These are phyloP conservation scores for Clitoria ternatea DNA, from an alignment of 306 rosid genomes.

Conservation along the genomic window DNA sequence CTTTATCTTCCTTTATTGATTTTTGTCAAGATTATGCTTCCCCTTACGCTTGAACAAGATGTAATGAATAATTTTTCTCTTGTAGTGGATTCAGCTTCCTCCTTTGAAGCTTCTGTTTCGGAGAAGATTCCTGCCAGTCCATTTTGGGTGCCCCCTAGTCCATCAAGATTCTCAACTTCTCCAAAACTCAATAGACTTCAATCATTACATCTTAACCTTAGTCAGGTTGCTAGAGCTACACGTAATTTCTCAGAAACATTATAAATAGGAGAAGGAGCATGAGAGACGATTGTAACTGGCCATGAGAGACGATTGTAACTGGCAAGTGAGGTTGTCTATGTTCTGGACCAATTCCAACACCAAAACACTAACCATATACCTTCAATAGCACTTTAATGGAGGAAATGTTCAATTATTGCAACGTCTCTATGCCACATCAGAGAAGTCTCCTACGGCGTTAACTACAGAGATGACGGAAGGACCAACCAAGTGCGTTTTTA, in stretches of 20 bases:
- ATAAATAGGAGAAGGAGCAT: conserved; percentile 84
- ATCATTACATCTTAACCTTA: conserved; percentile 68
- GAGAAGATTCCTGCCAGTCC: conserved; percentile 76
- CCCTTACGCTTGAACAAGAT: conserved; percentile 15
- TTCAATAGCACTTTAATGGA: too few species aligned
- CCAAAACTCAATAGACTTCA: conserved; percentile 74
- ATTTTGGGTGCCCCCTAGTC: conserved; percentile 78
- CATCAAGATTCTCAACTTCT: conserved; percentile 66
- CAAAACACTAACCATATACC: too few species aligned
- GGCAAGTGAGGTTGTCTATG: too few species aligned
- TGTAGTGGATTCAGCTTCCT: conserved; percentile 62
- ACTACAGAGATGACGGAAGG: too few species aligned
- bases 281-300: too few species aligned
- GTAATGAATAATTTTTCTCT: conserved; percentile 26
- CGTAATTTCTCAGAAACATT: conserved; percentile 73
- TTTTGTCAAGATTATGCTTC: conserved; percentile 3
- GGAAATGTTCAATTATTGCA: too few species aligned
- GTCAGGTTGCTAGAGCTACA: conserved; percentile 70
- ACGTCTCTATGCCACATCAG: too few species aligned
- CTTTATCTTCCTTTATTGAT: not conserved
- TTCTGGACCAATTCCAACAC: too few species aligned
- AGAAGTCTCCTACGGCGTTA: too few species aligned
- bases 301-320: too few species aligned
- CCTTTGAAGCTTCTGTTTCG: conserved; percentile 48
- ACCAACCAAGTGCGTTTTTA: too few species aligned